Evolutionary conservation across 305 asterid species (phyloP).

Genomic region (Solanum hybrid): DNA sequence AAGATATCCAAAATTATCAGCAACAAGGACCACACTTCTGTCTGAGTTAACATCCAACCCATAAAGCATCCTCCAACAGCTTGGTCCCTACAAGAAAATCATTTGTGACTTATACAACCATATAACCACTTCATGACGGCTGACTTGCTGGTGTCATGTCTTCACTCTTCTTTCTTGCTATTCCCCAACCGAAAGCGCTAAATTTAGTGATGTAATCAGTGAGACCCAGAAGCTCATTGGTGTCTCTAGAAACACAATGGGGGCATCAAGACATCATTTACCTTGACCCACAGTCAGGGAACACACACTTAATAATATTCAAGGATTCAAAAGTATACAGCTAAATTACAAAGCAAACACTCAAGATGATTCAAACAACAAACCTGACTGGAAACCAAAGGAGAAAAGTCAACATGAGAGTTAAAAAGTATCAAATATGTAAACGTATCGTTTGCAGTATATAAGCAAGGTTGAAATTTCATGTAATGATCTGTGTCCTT

Average conservation of each 20-base stretch:
- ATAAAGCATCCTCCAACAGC: slow-evolving; percentile 85
- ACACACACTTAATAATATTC: not conserved
- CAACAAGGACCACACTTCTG: slow-evolving; percentile 58
- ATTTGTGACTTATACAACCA: not conserved
- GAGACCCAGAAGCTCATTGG: not conserved
- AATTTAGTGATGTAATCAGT: not conserved
- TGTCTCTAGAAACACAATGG: not conserved
- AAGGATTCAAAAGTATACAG: not conserved
- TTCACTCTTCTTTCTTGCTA: not conserved
- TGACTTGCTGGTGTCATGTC: not conserved
- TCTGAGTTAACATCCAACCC: slow-evolving; percentile 86
- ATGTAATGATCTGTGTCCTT: not conserved
- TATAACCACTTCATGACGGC: not conserved
- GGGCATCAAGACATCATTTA: not conserved
- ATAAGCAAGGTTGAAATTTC: not conserved
- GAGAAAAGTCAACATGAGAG: not conserved
- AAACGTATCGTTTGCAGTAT: not conserved
- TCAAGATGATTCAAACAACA: not conserved
- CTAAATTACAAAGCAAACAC: not conserved
- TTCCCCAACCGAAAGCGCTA: not conserved
- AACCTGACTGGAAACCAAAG: not conserved
- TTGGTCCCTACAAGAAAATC: slow-evolving; percentile 60
- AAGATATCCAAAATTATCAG: slow-evolving; percentile 87
- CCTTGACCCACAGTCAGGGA: not conserved
- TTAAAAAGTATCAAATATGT: not conserved